These are phyloP conservation scores for Collybia sordida DNA, from an alignment of 768 basidiomycete genomes.

Conservation along the genomic window DNA sequence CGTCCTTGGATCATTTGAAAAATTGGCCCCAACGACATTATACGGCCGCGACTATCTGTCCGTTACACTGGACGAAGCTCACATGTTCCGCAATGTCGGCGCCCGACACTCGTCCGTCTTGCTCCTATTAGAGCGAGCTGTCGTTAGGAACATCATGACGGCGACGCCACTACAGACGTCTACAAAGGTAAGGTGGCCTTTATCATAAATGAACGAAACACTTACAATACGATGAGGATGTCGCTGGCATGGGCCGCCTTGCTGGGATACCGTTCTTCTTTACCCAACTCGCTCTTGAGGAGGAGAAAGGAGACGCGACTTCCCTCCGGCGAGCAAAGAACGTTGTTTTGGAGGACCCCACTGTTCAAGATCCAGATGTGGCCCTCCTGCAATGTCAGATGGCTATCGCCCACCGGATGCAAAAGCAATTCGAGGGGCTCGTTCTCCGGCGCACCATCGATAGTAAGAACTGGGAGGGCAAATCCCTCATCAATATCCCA, in stretches of 20 bases:
- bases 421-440: slow-evolving; percentile 13
- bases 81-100: slow-evolving; percentile 18
- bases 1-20: slow-evolving; percentile 2
- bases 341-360: no score
- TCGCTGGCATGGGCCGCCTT: slow-evolving; percentile 24
- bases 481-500: slow-evolving; percentile 7
- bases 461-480: slow-evolving; percentile 11
- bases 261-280: slow-evolving; percentile 23
- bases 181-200: slow-evolving; percentile 14
- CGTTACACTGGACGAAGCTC: slow-evolving; percentile 19
- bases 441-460: slow-evolving; percentile 20
- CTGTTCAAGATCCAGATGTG: no score
- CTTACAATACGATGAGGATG: slow-evolving; percentile 16
- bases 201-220: neutral
- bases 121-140: slow-evolving; percentile 7
- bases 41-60: slow-evolving; percentile 18
- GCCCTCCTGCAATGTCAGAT: no score
- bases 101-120: slow-evolving; percentile 12
- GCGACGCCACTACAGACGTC: slow-evolving; percentile 25
- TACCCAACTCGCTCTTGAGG: no score
- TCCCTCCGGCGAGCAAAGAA: no score
- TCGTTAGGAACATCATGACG: slow-evolving; percentile 13
- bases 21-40: slow-evolving; percentile 5
- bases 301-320: no score
- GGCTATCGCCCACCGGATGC: no score